These are phyloP conservation scores for Diaporthe ilicicola DNA, from an alignment of 2,329 filamentous ascomycete species.

Conservation along the genomic window DNA sequence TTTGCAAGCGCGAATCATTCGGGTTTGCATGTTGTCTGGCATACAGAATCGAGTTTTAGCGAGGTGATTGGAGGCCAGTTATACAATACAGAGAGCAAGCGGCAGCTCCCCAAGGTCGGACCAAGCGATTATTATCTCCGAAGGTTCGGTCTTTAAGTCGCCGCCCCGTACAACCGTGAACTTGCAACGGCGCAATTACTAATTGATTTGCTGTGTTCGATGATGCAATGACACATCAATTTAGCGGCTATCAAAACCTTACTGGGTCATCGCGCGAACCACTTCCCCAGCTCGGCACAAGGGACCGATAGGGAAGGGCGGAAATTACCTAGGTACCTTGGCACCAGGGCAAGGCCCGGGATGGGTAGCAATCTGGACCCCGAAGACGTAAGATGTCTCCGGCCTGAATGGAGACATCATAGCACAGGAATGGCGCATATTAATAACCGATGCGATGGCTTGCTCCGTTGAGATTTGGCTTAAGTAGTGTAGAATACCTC, in stretches of 20 bases:
- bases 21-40: background rate
- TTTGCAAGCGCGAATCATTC: too few relatives aligned
- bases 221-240: slow-evolving; percentile 10
- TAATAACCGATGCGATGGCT: background rate
- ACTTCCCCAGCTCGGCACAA: slow-evolving; percentile 4
- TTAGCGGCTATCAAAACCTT: slow-evolving; percentile 13
- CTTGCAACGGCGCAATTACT: background rate
- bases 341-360: background rate
- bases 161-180: background rate
- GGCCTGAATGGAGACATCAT: background rate
- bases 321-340: background rate
- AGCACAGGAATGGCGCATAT: background rate
- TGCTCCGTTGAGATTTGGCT: background rate
- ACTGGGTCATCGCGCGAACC: slow-evolving; percentile 4
- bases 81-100: background rate
- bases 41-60: too few relatives aligned
- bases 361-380: slow-evolving; percentile 16
- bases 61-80: background rate
- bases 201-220: slow-evolving; percentile 4
- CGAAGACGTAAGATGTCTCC: background rate
- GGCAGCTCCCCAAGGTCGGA: background rate
- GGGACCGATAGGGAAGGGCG: background rate
- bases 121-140: background rate
- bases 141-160: background rate
- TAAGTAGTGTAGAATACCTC: too few relatives aligned